These are phyloP conservation scores for Stropharia rugosoannulata DNA, from an alignment of 768 basidiomycete species.

Conservation along the genomic window DNA sequence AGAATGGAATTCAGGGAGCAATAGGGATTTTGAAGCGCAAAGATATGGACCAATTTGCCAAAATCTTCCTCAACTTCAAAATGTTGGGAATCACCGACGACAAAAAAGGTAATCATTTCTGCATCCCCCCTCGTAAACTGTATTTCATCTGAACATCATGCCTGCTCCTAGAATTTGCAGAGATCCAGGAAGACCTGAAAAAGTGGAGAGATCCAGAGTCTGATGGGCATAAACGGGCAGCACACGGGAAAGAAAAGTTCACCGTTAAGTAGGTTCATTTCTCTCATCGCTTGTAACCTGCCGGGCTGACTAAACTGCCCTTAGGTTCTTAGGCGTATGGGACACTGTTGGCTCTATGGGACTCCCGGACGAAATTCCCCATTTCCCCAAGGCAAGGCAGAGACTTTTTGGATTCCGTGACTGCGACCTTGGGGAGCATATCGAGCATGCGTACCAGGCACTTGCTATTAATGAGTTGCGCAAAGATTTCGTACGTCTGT, in stretches of 20 bases:
- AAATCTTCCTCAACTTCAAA: slow-evolving; percentile 62
- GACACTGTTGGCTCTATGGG: slow-evolving; percentile 76
- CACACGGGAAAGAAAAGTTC: slow-evolving; percentile 42
- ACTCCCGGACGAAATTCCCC: slow-evolving; percentile 62
- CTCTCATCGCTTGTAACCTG: not conserved
- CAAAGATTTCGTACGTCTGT: slow-evolving; percentile 59
- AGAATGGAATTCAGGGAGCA: slow-evolving; percentile 43
- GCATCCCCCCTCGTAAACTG: no score
- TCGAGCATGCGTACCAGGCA: slow-evolving; percentile 67
- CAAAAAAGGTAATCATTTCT: not conserved
- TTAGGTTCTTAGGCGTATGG: slow-evolving; percentile 72
- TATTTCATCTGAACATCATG: not conserved
- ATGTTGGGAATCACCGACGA: slow-evolving; percentile 52
- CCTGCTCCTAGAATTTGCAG: slow-evolving; percentile 30
- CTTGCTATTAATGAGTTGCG: slow-evolving; percentile 68
- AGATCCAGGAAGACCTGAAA: slow-evolving; percentile 43
- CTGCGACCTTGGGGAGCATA: slow-evolving; percentile 55
- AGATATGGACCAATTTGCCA: slow-evolving; percentile 71
- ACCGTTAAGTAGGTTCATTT: slow-evolving; percentile 53
- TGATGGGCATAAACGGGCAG: slow-evolving; percentile 51
- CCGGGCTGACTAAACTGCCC: slow-evolving; percentile 1
- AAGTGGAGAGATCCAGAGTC: slow-evolving; percentile 53
- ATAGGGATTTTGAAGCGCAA: slow-evolving; percentile 68
- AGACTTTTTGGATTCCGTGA: slow-evolving; percentile 69
- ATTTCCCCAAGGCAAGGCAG: slow-evolving; percentile 39